Conservation (phyloP, 2,329 filamentous ascomycete genomes). For the Metarhizium humberi region DNA sequence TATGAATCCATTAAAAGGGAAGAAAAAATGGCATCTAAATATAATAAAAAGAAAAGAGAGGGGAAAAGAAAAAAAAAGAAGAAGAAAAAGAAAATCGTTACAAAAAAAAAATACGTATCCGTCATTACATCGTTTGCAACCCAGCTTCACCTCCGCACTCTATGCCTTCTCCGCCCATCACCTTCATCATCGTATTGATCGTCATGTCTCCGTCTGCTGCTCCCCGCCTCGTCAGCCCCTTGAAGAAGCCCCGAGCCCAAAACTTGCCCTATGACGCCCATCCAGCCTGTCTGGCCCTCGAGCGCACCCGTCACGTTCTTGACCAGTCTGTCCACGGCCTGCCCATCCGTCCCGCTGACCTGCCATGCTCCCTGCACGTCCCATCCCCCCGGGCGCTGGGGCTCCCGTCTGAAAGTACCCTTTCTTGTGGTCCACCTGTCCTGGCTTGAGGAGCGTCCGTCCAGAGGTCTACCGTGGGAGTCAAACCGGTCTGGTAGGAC, state of each 20-base stretch:
- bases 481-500: slow-evolving; percentile 39
- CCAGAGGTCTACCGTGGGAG: slow-evolving; percentile 29
- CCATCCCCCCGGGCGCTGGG: slow-evolving; percentile 22
- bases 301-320: slow-evolving; percentile 18
- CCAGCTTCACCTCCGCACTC: neutral
- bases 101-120: neutral
- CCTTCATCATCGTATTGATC: slow-evolving; percentile 10
- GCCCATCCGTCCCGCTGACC: slow-evolving; percentile 32
- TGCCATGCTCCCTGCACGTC: slow-evolving; percentile 34
- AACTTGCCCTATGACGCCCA: slow-evolving; percentile 20
- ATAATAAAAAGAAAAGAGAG: neutral
- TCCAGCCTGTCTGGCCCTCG: slow-evolving; percentile 21
- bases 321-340: slow-evolving; percentile 27
- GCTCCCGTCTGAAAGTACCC: slow-evolving; percentile 33
- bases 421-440: slow-evolving; percentile 25
- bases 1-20: neutral
- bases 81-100: neutral
- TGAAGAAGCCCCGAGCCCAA: slow-evolving; percentile 14
- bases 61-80: neutral
- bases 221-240: slow-evolving; percentile 6
- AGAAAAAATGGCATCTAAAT: neutral
- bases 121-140: slow-evolving; percentile 7
- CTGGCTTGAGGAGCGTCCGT: slow-evolving; percentile 11
- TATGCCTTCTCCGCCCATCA: slow-evolving; percentile 6
- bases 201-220: neutral